Conservation (phyloP, 2,329 filamentous ascomycete species). For the Coniochaeta pulveracea region DNA sequence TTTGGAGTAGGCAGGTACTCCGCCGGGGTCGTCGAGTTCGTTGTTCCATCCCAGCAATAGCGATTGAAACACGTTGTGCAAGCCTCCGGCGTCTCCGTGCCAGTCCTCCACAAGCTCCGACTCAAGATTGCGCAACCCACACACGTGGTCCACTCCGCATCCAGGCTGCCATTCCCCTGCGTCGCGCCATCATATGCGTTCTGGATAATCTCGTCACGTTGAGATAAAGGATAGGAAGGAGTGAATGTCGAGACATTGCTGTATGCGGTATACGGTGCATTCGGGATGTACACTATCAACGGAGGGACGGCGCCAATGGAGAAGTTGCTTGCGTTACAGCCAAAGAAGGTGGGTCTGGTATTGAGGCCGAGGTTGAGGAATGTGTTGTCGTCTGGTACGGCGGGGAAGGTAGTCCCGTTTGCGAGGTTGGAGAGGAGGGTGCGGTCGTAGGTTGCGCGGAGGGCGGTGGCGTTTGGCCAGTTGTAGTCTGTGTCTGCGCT, state of each 20-base stretch:
- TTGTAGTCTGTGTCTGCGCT: slow-evolving; percentile 45
- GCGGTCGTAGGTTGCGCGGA: slow-evolving; percentile 46
- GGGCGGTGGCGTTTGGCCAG: slow-evolving; percentile 51
- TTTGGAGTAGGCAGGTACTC: slow-evolving; percentile 20
- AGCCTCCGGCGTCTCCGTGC: slow-evolving; percentile 53
- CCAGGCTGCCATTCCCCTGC: slow-evolving; percentile 66
- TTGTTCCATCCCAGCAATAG: slow-evolving; percentile 92
- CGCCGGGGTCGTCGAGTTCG: slow-evolving; percentile 11
- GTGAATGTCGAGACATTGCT: slow-evolving; percentile 76
- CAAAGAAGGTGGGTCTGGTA: slow-evolving; percentile 50
- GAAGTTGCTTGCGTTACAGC: slow-evolving; percentile 35
- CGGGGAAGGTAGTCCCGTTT: slow-evolving; percentile 45
- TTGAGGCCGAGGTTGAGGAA: slow-evolving; percentile 50
- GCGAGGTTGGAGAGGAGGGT: slow-evolving; percentile 30
- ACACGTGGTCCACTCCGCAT: slow-evolving; percentile 68
- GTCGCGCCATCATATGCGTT: slow-evolving; percentile 84
- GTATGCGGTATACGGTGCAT: slow-evolving; percentile 63
- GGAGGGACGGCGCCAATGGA: slow-evolving; percentile 14
- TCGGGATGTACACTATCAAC: slow-evolving; percentile 60
- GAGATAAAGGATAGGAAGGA: slow-evolving; percentile 45
- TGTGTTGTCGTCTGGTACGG: slow-evolving; percentile 40
- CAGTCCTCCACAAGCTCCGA: slow-evolving; percentile 63
- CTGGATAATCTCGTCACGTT: slow-evolving; percentile 70
- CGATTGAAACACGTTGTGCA: slow-evolving; percentile 66
- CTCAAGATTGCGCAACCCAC: slow-evolving; percentile 79